Evolutionary conservation across 192 early-diverging fungal species (phyloP), one percentile per base, ranked within the genome.

Genomic region (Linnemannia exigua): DNA sequence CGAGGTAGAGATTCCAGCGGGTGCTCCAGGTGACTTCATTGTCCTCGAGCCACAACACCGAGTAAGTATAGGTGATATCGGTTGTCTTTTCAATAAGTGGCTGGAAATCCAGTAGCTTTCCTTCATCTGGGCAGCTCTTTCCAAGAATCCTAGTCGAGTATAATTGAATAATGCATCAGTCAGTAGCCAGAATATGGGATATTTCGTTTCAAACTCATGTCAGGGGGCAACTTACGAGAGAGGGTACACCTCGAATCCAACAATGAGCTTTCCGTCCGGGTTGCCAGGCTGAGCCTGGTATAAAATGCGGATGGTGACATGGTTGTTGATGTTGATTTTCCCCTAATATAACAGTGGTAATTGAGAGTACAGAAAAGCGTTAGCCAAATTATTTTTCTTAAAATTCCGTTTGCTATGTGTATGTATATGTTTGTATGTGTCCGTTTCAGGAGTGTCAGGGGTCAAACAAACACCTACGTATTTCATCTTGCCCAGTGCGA

Each of bases 201-300:
- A 31, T 46, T 47, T 48, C 33, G 0, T 35, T 47, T 15, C 19
- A 1, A 33, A 31, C 28, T 31, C 20, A 28, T 48, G 35, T 22
- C 33, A 54, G 36, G 6, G 4, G 0, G 12, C 15, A 19, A 76
- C 86, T 70, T 89, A 89, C 87, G 93, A 94, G 51, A 83, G 79
- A 12, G 94, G 93, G 54, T 91, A 91, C 20, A 94, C 91, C 89
- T 95, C 94, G 67, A 95, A 93, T 47, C 93, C 93, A 36, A 93
- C 90, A 38, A 95, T 91, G 19, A 81, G 71, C 31, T 81, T 84
- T 17, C 87, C 79, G 9, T 87, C 79, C 11, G 79, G 76, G 19
- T 70, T 74, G 35, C 79, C 78, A 22, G 67, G 84, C 11, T 66
- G 72, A n/a, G 71, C 58, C 35, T 89, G 88, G 72, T 93, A 93